These are phyloP conservation scores for Teunomyces stri DNA, from an alignment of 805 yeast genomes.

Conservation along the genomic window DNA sequence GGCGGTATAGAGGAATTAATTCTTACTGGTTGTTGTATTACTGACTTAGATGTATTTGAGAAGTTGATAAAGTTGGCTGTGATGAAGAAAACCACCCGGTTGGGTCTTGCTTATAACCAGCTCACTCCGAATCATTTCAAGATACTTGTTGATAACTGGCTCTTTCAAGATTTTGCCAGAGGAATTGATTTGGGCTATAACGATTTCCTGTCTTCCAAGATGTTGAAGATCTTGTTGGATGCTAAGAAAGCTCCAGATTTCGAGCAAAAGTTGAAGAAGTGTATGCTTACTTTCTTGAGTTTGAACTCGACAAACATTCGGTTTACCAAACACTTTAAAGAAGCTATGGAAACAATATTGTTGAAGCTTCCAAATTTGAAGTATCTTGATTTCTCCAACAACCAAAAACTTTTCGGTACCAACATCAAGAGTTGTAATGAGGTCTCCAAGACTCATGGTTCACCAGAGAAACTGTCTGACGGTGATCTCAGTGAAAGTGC, in stretches of 20 bases:
- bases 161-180: conserved; percentile 44
- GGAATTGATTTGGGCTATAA: conserved; percentile 88
- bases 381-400: conserved; percentile 73
- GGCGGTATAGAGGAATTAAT: conserved; percentile 79
- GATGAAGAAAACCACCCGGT: conserved; percentile 49
- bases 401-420: conserved; percentile 64
- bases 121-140: conserved; percentile 58
- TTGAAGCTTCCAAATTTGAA: conserved; percentile 57
- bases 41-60: conserved; percentile 53
- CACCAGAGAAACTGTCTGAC: background rate
- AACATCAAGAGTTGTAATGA: background rate
- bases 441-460: background rate
- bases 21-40: conserved; percentile 71
- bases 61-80: conserved; percentile 57
- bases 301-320: conserved; percentile 61
- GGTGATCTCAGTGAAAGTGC: conserved; percentile 7
- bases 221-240: conserved; percentile 38
- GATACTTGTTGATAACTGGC: conserved; percentile 56
- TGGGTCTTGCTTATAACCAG: conserved; percentile 79
- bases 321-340: conserved; percentile 47
- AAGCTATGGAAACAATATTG: conserved; percentile 49
- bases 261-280: conserved; percentile 16
- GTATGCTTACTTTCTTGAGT: conserved; percentile 48
- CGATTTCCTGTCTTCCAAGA: conserved; percentile 47
- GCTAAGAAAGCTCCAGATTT: conserved; percentile 19